phyloP scores from a whole-genome alignment of 257 asterid genomes.

The Galeopsis tetrahit region DNA sequence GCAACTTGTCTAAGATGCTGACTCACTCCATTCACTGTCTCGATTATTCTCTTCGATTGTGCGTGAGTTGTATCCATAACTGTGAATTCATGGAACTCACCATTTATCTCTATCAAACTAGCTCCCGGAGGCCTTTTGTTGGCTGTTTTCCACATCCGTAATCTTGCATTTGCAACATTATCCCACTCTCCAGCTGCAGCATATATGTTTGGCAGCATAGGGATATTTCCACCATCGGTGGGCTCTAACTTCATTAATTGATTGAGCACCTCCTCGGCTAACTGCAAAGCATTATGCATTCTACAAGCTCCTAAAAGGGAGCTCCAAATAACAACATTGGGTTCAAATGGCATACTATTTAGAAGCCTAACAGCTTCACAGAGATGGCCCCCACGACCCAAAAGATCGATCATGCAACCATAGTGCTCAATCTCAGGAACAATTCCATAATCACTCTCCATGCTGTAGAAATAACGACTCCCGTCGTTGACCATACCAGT shows the following conservation, averaged over 20 bases:
- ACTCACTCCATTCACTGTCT: constrained; percentile 55
- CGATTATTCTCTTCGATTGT: constrained; percentile 57
- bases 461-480: constrained; percentile 51
- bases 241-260: constrained; percentile 54
- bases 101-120: constrained; percentile 57
- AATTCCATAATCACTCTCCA: constrained; percentile 60
- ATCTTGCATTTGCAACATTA: constrained; percentile 59
- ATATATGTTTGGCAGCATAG: constrained; percentile 58
- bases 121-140: constrained; percentile 53
- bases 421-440: constrained; percentile 73
- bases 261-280: constrained; percentile 55
- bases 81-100: constrained; percentile 65
- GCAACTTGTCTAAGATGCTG: constrained; percentile 55
- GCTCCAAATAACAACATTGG: constrained; percentile 73
- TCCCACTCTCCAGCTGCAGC: constrained; percentile 76
- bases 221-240: constrained; percentile 47
- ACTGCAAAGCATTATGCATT: constrained; percentile 55
- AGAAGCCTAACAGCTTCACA: constrained; percentile 65
- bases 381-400: constrained; percentile 83
- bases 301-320: constrained; percentile 80
- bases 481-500: constrained; percentile 70
- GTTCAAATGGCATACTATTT: constrained; percentile 73
- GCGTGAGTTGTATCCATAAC: constrained; percentile 70
- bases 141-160: constrained; percentile 52
- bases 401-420: constrained; percentile 79